phyloP scores from a whole-genome alignment of 2,329 filamentous ascomycete genomes.

The Sphaerostilbella broomeana region DNA sequence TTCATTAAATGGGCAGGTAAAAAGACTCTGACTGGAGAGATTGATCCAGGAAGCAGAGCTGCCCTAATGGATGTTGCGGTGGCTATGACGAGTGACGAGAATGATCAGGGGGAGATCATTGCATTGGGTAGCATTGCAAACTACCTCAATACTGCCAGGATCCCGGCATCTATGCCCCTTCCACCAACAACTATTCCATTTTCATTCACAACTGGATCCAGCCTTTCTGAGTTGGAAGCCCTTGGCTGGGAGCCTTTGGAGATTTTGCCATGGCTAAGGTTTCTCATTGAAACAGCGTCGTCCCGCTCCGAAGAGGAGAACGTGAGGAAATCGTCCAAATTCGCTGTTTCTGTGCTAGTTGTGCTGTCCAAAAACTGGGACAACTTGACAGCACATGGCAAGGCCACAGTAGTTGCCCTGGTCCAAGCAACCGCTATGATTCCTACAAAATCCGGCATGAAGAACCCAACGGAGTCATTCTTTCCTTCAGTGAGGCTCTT shows the following conservation, averaged over 20 bases:
- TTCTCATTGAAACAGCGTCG: constrained; percentile 63
- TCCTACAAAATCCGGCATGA: constrained; percentile 89
- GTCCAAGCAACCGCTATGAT: constrained; percentile 68
- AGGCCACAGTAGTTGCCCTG: constrained; percentile 56
- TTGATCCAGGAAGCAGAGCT: constrained; percentile 61
- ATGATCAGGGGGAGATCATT: constrained; percentile 63
- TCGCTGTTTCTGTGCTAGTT: constrained; percentile 69
- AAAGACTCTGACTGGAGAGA: constrained; percentile 63
- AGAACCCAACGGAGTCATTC: constrained; percentile 75
- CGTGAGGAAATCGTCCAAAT: constrained; percentile 63
- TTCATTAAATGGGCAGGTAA: constrained; percentile 80
- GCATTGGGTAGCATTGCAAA: constrained; percentile 67
- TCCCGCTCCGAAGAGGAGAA: constrained; percentile 57
- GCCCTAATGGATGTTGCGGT: constrained; percentile 73
- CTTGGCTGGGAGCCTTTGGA: constrained; percentile 84
- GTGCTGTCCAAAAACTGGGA: constrained; percentile 91
- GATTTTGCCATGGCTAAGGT: constrained; percentile 77
- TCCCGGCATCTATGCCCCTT: constrained; percentile 73
- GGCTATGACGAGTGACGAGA: constrained; percentile 58
- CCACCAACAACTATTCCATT: constrained; percentile 80
- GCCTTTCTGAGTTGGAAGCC: constrained; percentile 61
- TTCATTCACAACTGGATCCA: constrained; percentile 68
- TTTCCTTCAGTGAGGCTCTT: constrained; percentile 93
- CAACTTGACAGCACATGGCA: constrained; percentile 59
- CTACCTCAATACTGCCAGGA: constrained; percentile 70